Evolutionary conservation across 2,329 filamentous ascomycete genomes (phyloP), one percentile per base, ranked within the genome.

Genomic region (Claviceps quebecensis): DNA sequence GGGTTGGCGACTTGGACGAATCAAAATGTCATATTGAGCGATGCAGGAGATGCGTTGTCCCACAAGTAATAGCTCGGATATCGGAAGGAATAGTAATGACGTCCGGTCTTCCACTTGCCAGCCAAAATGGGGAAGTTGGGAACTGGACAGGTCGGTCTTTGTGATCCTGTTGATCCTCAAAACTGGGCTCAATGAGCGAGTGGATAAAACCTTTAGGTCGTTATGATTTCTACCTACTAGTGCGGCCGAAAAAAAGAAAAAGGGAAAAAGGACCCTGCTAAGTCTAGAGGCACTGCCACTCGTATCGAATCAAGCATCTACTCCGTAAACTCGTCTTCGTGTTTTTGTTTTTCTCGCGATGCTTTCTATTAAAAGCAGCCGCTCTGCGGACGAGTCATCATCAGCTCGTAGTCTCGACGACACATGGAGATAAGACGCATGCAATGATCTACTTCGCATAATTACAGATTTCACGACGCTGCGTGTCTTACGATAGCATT

Each of bases 81-180:
- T 38, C 36, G 36, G n/a, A 41, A n/a, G 16, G 26, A 38, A 38
- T 48, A 47, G 52, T 41, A 47, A 54, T 54, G 53, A 55, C 51
- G 53, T 54, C 49, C 48, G 22, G 6, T 5, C 38, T 22, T 37
- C 13, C 50, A n/a, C 34, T 48, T 43, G 6, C 22, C 40, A 17
- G 40, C 40, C 22, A 5, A 43, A 43, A 43, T 2, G 19, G 40
- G 40, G 48, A 2, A 19, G n/a, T n/a, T n/a, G n/a, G n/a, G n/a
- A 29, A 38, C 40, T 26, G 36, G 48, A 37, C 8, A 37, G 37
- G 38, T 26, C 23, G 44, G 16, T 23, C 23, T 29, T 39, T 26
- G 48, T 19, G 23, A 7, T 53, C 44, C 19, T 29, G 36, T 26
- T 45, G 39, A 48, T 45, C 48, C 52, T 40, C 22, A 39, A 23